Conservation (phyloP, 805 yeast genomes). For the Torulaspora gathmanii region DNA sequence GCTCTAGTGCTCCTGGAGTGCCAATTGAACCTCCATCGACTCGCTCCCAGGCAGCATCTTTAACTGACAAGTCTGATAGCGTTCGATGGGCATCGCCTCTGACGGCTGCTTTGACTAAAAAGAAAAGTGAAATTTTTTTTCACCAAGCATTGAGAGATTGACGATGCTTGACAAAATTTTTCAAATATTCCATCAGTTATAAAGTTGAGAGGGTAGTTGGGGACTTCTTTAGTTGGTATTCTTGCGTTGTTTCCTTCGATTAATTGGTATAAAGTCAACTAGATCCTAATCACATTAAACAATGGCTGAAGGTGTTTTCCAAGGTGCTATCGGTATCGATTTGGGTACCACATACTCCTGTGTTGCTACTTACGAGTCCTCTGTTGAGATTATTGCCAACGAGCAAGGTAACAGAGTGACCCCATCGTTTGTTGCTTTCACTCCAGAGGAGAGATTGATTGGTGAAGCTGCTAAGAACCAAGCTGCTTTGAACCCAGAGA, state of each 20-base stretch:
- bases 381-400: constrained; percentile 75
- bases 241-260: not conserved
- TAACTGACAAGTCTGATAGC: not conserved
- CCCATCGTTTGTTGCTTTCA: constrained; percentile 77
- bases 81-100: not conserved
- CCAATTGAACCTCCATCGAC: constrained; percentile 7
- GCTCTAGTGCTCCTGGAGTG: constrained; percentile 31
- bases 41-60: constrained; percentile 1
- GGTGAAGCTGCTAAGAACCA: constrained; percentile 84
- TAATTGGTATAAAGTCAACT: constrained; percentile 16
- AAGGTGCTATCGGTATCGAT: constrained; percentile 99
- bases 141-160: constrained; percentile 6
- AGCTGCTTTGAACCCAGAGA: constrained; percentile 73
- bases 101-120: constrained; percentile 3
- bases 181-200: constrained; percentile 15
- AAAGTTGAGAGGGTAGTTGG: constrained; percentile 9
- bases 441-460: constrained; percentile 70
- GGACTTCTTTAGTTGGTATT: constrained; percentile 2
- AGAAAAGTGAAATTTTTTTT: constrained; percentile 25
- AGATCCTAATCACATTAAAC: constrained; percentile 28
- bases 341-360: constrained; percentile 83
- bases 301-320: constrained; percentile 98
- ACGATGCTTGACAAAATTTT: constrained; percentile 10
- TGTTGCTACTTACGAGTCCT: constrained; percentile 74
- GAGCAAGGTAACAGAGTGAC: constrained; percentile 85